Percentiles rank a stretch among this genome's conserved stretches.
phyloP scores from a whole-genome alignment of 371 early-diverging fungal genomes.

The Lichtheimia ramosa region DNA sequence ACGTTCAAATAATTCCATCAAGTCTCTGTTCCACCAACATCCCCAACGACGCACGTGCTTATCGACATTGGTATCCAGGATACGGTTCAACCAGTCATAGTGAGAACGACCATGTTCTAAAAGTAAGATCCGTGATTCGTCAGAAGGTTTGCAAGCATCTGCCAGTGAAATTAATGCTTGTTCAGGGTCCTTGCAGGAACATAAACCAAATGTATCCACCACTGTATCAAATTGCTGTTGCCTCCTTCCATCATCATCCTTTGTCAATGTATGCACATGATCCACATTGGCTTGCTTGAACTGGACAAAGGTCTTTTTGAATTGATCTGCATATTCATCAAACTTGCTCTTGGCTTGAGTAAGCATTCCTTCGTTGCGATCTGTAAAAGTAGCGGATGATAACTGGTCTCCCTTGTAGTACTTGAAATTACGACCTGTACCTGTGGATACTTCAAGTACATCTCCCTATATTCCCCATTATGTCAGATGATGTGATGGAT shows the following conservation, averaged over 20 bases:
- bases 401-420: conserved; percentile 53
- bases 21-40: conserved; percentile 89
- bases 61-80: conserved; percentile 68
- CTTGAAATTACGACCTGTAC: conserved; percentile 72
- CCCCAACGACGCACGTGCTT: conserved; percentile 81
- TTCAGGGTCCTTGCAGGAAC: conserved; percentile 73
- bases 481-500: background rate
- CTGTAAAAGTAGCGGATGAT: conserved; percentile 56
- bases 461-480: conserved; percentile 36
- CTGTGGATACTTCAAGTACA: conserved; percentile 65
- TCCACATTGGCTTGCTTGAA: conserved; percentile 42
- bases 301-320: conserved; percentile 31
- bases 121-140: conserved; percentile 65
- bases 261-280: background rate
- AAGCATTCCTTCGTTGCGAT: conserved; percentile 63
- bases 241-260: background rate
- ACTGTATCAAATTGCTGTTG: conserved; percentile 66
- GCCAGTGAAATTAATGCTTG: conserved; percentile 64
- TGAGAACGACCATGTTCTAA: conserved; percentile 78
- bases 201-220: conserved; percentile 81
- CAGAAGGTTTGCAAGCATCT: conserved; percentile 50
- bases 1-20: conserved; percentile 59
- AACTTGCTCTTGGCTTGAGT: conserved; percentile 51
- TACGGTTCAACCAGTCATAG: conserved; percentile 66
- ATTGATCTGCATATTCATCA: conserved; percentile 28